phyloP scores from a whole-genome alignment of 805 yeast genomes.

The Millerozyma miso region DNA sequence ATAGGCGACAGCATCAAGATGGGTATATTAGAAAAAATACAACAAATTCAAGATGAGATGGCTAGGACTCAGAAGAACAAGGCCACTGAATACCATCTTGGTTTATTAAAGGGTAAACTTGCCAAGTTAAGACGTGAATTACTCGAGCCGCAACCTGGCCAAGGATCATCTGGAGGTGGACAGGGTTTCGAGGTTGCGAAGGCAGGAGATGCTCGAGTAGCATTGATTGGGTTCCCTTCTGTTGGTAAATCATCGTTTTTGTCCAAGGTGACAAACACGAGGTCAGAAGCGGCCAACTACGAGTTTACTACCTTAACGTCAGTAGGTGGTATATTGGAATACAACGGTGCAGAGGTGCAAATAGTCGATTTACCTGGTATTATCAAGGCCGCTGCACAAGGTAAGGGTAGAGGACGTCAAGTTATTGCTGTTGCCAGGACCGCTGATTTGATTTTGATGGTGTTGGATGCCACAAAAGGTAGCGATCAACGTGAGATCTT shows the following conservation, averaged over 20 bases:
- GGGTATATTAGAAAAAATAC: conserved; percentile 62
- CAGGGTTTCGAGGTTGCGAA: conserved; percentile 92
- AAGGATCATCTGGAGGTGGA: conserved; percentile 69
- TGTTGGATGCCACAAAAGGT: conserved; percentile 92
- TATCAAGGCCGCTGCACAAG: conserved; percentile 93
- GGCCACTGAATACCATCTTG: conserved; percentile 96
- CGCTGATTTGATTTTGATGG: conserved; percentile 88
- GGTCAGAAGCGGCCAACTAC: conserved; percentile 91
- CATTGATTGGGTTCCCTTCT: conserved; percentile 94
- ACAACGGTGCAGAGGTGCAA: conserved; percentile 95
- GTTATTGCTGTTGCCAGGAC: conserved; percentile 96
- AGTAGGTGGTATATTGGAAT: conserved; percentile 92
- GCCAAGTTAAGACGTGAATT: conserved; percentile 90
- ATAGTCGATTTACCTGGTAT: conserved; percentile 98
- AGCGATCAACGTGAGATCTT: conserved; percentile 82
- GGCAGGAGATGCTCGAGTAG: conserved; percentile 95
- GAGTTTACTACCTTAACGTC: conserved; percentile 95
- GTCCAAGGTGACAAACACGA: conserved; percentile 86
- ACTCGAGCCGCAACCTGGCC: conserved; percentile 82
- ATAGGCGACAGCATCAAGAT: conserved; percentile 8
- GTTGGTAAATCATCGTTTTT: conserved; percentile 94
- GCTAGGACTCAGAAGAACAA: conserved; percentile 94
- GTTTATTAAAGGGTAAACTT: conserved; percentile 87
- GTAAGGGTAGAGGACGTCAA: conserved; percentile 96
- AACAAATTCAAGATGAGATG: conserved; percentile 88